Evolutionary conservation across 1,139 yeast species (phyloP), one percentile per base, ranked within the genome.

Genomic region (Nadsonia commutata): DNA sequence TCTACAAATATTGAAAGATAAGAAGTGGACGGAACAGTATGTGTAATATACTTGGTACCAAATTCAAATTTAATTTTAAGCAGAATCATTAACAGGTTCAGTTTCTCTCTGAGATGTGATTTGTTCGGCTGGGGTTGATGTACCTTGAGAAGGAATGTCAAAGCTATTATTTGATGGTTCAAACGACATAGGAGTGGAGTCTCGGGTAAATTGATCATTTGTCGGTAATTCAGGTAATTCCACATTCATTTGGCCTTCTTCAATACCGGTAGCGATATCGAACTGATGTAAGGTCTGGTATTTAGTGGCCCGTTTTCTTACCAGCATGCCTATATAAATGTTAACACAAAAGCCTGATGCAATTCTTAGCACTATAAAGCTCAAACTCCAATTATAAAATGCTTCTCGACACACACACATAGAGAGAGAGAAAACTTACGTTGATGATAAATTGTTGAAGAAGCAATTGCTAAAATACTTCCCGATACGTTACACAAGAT

Each of bases 401-500:
- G n/a, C 5, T 18, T 18, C 13, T 11, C 36, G 21, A 22, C n/a
- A 18, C 21, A 13, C 13, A 43, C 21, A n/a, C 23, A 33, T 23
- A 40, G 18, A 38, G 21, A 18, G 4, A 27, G 38, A 7, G 8
- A 20, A 19, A 37, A 50, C 59, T 36, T 48, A 48, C 65, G 52
- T 37, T 57, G 60, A 52, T 66, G 70, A 48, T 65, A 65, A 53
- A 56, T 51, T 8, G 59, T 56, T 18, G 57, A 60, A 6, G 56
- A 40, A 18, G 48, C 51, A 9, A 65, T 49, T 2, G 67, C 66
- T 9, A 55, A 38, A 2, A 49, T 41, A 37, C 62, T 54, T 20
- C 70, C 70, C 6, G 51, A 53, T 19, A 65, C 47, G 46, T 66
- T 66, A 45, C 45, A 48, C 37, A 56, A 49, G 40, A 65, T 64